Evolutionary conservation across 345 rosid species (phyloP).

Genomic region (Euphorbia tirucalli): DNA sequence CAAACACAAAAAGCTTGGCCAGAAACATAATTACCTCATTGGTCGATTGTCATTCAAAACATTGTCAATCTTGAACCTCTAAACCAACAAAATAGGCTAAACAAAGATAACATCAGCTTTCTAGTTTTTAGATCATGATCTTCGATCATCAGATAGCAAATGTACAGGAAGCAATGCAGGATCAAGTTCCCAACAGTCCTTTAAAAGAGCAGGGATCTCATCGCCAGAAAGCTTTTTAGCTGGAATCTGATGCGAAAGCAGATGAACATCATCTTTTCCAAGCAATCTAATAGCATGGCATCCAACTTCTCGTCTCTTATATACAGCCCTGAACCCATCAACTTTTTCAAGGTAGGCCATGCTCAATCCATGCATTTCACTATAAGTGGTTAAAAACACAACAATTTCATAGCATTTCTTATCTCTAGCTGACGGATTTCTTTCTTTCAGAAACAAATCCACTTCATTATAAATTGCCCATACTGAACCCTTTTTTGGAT

Average conservation of each 20-base stretch:
- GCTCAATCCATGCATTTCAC: slow-evolving; percentile 70
- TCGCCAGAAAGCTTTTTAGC: slow-evolving; percentile 58
- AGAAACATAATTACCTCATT: slow-evolving; percentile 7
- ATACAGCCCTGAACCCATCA: slow-evolving; percentile 57
- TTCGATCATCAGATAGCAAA: slow-evolving; percentile 26
- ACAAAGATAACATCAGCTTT: neutral
- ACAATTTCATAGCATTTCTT: slow-evolving; percentile 46
- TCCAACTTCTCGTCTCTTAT: slow-evolving; percentile 68
- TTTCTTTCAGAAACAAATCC: slow-evolving; percentile 28
- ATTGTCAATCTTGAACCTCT: neutral
- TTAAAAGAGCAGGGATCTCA: slow-evolving; percentile 40
- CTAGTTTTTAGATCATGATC: slow-evolving; percentile 12
- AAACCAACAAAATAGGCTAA: neutral
- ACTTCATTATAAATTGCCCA: slow-evolving; percentile 69
- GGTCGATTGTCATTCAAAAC: neutral
- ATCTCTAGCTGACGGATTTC: slow-evolving; percentile 31
- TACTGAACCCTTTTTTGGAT: slow-evolving; percentile 78
- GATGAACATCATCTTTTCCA: slow-evolving; percentile 46
- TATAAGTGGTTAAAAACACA: slow-evolving; percentile 60
- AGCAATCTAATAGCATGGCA: slow-evolving; percentile 61
- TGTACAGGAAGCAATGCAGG: slow-evolving; percentile 64
- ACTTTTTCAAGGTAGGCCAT: slow-evolving; percentile 78
- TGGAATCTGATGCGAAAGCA: slow-evolving; percentile 88
- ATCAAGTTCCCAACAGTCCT: slow-evolving; percentile 85
- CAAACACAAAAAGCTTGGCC: neutral